Evolutionary conservation across 202 grass and related monocot species (phyloP).

Genomic region (Saccharum hybrid): DNA sequence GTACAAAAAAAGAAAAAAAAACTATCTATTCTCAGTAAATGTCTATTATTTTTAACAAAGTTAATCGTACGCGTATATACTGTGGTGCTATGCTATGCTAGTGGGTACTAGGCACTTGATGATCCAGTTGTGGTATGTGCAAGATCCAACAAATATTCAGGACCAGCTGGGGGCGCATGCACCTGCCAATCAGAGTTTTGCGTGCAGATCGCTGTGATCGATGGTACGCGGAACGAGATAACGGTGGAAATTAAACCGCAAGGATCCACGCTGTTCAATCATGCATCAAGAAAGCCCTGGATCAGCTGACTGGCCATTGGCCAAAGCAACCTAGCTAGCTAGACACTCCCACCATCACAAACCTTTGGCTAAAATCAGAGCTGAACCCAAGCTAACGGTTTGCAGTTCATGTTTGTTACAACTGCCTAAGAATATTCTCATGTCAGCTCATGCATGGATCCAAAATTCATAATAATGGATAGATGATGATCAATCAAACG

Average conservation of each 20-base stretch:
- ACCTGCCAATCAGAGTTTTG: neutral
- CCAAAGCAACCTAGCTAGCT: neutral
- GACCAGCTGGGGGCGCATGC: slow-evolving; percentile 25
- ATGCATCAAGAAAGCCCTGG: neutral
- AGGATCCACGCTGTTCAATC: slow-evolving; percentile 28
- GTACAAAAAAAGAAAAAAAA: neutral
- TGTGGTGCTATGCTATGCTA: neutral
- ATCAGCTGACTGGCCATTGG: neutral
- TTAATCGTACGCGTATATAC: neutral
- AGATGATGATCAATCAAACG: too few relatives aligned
- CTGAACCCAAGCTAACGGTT: neutral
- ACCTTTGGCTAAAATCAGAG: neutral
- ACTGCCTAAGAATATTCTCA: neutral
- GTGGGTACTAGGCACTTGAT: neutral
- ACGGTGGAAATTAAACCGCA: slow-evolving; percentile 19
- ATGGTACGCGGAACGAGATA: slow-evolving; percentile 10
- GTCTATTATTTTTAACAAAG: neutral
- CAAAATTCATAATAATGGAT: too few relatives aligned
- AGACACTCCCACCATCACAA: too few relatives aligned
- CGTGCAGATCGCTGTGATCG: slow-evolving; percentile 24
- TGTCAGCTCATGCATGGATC: neutral
- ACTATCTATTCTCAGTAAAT: slow-evolving; percentile 26
- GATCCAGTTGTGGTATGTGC: slow-evolving; percentile 35
- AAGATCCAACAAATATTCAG: slow-evolving; percentile 57
- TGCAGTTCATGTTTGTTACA: neutral